A percentile compares a stretch with the other conserved stretches of the same genome.
Evolutionary conservation across 176 grass and related monocot genomes (phyloP).

Genomic region (Bonia amplexicaulis): DNA sequence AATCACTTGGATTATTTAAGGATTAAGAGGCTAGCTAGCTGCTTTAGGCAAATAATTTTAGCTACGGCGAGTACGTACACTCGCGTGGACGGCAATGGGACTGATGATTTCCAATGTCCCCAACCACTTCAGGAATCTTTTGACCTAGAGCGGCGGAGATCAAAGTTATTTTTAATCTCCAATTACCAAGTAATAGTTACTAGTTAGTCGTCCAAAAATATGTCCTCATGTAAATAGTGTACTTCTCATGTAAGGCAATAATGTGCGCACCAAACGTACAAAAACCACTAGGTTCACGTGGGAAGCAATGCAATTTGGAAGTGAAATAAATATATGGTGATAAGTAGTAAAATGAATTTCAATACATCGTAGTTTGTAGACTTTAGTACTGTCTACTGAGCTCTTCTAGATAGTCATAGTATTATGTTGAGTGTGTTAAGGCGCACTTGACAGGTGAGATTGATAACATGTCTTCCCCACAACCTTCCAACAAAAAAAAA

Average conservation of each 20-base stretch:
- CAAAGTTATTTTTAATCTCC: neutral
- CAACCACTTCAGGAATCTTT: constrained; percentile 35
- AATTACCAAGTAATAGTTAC: neutral
- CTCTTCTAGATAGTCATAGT: neutral
- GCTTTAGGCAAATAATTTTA: neutral
- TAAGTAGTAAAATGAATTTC: neutral
- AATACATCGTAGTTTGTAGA: neutral
- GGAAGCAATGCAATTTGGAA: neutral
- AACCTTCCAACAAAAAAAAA: neutral
- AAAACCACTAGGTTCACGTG: neutral
- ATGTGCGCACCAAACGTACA: no score
- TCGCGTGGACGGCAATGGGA: constrained; percentile 21
- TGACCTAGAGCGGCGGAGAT: neutral
- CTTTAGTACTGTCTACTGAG: neutral
- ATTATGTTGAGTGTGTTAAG: neutral
- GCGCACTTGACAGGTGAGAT: neutral
- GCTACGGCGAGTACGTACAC: neutral
- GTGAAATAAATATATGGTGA: neutral
- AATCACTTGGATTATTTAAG: neutral
- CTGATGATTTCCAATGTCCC: constrained; percentile 24
- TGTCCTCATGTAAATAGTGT: neutral
- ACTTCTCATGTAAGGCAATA: neutral
- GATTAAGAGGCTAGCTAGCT: neutral
- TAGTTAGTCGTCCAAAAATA: neutral
- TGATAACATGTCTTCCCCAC: neutral